These are phyloP conservation scores for Sporothrix variecibatus DNA, from an alignment of 2,329 filamentous ascomycete genomes.

Conservation along the genomic window DNA sequence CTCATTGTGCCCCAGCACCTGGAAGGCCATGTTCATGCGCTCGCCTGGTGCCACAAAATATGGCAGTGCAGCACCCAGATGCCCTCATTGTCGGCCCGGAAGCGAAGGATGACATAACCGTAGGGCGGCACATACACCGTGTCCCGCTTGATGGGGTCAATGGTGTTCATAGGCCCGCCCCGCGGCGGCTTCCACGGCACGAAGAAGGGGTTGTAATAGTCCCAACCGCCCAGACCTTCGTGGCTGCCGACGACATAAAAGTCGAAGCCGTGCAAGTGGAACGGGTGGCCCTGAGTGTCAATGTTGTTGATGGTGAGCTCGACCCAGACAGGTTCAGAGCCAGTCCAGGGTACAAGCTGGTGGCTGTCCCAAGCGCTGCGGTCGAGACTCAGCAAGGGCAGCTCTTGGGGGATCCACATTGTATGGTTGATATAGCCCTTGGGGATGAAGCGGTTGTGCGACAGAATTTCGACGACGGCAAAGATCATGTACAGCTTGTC, in stretches of 20 bases:
- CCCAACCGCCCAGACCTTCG: constrained; percentile 33
- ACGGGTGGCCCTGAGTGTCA: constrained; percentile 34
- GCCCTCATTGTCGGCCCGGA: constrained; percentile 33
- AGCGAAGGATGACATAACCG: constrained; percentile 32
- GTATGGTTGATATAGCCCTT: constrained; percentile 34
- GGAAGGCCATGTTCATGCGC: constrained; percentile 35
- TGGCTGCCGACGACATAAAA: constrained; percentile 33
- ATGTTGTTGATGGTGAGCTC: constrained; percentile 36
- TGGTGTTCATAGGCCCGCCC: constrained; percentile 30
- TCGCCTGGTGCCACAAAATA: constrained; percentile 34
- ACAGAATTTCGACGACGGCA: constrained; percentile 31
- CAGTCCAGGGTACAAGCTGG: constrained; percentile 35
- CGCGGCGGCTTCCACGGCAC: constrained; percentile 27
- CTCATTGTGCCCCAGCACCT: constrained; percentile 31
- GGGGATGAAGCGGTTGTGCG: constrained; percentile 30
- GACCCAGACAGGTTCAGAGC: constrained; percentile 31
- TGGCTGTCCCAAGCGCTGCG: constrained; percentile 31
- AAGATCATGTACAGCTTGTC: constrained; percentile 31
- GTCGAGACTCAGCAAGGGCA: constrained; percentile 30
- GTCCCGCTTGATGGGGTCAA: constrained; percentile 34
- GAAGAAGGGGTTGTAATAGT: constrained; percentile 35
- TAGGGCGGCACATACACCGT: constrained; percentile 33
- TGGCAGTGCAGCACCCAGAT: constrained; percentile 35
- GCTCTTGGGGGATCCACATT: constrained; percentile 31
- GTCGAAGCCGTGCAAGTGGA: constrained; percentile 35